A percentile compares a stretch with the other conserved stretches of the same genome.
These are phyloP conservation scores for Haplosporangium gracile DNA, from an alignment of 192 early-diverging fungal species.

Conservation along the genomic window DNA sequence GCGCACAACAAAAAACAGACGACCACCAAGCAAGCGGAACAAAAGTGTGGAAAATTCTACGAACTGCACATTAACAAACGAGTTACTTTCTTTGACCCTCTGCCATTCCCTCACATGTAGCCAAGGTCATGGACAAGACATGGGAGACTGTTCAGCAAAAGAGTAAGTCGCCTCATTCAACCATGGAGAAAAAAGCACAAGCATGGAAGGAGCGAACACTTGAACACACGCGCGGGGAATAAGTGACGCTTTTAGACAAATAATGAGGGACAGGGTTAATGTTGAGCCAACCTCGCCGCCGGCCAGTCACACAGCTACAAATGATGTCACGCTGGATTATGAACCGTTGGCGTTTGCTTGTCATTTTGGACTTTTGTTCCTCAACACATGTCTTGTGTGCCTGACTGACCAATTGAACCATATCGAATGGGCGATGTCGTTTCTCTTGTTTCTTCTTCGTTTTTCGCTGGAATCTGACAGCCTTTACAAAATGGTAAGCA, in stretches of 20 bases:
- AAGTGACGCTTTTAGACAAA: slow-evolving; percentile 30
- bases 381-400: background rate
- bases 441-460: background rate
- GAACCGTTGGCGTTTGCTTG: background rate
- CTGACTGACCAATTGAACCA: background rate
- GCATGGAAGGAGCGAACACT: too few relatives aligned
- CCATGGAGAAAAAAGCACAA: background rate
- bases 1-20: too few relatives aligned
- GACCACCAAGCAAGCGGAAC: background rate
- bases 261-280: background rate
- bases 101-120: slow-evolving; percentile 24
- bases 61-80: background rate
- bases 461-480: slow-evolving; percentile 49
- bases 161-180: slow-evolving; percentile 67
- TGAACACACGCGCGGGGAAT: background rate
- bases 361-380: background rate
- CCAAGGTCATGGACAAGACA: slow-evolving; percentile 75
- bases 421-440: background rate
- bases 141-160: slow-evolving; percentile 96
- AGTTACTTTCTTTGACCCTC: background rate
- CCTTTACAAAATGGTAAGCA: slow-evolving; percentile 85
- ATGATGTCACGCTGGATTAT: slow-evolving; percentile 16
- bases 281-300: too few relatives aligned
- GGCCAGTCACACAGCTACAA: background rate
- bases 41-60: too few relatives aligned